Evolutionary conservation across 768 basidiomycete species (phyloP).

Genomic region (Cystobasidium ongulense): DNA sequence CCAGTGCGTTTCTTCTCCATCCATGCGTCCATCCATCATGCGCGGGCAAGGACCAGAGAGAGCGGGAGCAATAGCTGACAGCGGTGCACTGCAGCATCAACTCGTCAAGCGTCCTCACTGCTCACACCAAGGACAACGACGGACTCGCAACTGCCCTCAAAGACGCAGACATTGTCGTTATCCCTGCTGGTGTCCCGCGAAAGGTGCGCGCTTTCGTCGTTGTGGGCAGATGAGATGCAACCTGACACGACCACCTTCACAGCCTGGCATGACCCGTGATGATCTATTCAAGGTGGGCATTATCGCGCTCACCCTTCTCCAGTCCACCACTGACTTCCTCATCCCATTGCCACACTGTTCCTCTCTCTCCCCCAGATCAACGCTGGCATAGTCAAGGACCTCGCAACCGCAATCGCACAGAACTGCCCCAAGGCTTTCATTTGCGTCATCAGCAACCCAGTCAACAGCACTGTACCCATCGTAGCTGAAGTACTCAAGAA

Average conservation of each 20-base stretch:
- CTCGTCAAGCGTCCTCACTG: conserved; percentile 73
- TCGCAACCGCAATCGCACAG: conserved; percentile 81
- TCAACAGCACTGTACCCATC: conserved; percentile 98
- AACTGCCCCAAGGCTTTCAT: conserved; percentile 80
- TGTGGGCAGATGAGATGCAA: conserved; percentile 32
- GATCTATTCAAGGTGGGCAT: conserved; percentile 79
- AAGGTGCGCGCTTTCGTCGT: conserved; percentile 50
- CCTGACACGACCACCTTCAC: conserved; percentile 6
- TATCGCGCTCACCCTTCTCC: not conserved
- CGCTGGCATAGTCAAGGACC: conserved; percentile 87
- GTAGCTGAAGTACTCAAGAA: conserved; percentile 93
- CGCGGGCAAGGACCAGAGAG: no score
- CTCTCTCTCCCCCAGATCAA: conserved; percentile 62
- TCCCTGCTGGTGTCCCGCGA: conserved; percentile 91
- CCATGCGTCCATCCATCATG: not conserved
- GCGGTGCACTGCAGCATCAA: conserved; percentile 65
- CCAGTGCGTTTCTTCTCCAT: not conserved
- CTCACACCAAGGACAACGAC: conserved; percentile 65
- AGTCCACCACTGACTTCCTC: not conserved
- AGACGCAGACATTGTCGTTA: conserved; percentile 82
- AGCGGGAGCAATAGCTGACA: no score
- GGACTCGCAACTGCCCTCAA: conserved; percentile 72
- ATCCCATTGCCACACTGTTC: not conserved
- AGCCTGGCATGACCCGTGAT: conserved; percentile 55
- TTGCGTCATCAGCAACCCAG: conserved; percentile 96